Evolutionary conservation across 495 filamentous ascomycete species (phyloP).

Genomic region (Aspergillus biplanus): DNA sequence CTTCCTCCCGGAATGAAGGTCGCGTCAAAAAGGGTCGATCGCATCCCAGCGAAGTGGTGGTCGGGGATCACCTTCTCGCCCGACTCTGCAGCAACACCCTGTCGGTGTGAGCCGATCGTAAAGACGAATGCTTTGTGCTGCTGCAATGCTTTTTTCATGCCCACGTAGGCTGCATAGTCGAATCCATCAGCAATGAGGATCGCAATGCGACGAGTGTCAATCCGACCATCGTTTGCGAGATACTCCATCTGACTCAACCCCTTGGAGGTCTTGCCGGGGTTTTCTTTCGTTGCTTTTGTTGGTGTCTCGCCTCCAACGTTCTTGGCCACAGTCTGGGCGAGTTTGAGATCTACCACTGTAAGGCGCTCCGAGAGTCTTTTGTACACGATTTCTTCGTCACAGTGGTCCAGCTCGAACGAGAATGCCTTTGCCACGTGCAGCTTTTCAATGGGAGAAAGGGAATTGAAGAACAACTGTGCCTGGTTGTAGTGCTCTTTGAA

Average conservation of each 20-base stretch:
- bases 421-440: constrained; percentile 70
- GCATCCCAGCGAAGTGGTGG: constrained; percentile 81
- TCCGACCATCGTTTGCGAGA: constrained; percentile 58
- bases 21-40: constrained; percentile 85
- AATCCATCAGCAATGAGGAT: constrained; percentile 79
- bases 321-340: constrained; percentile 68
- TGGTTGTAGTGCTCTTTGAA: constrained; percentile 79
- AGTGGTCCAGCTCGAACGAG: constrained; percentile 85
- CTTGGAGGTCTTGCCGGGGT: constrained; percentile 65
- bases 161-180: constrained; percentile 61
- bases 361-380: constrained; percentile 67
- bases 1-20: constrained; percentile 78
- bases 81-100: constrained; percentile 10
- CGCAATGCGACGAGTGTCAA: constrained; percentile 68
- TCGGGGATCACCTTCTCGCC: constrained; percentile 65
- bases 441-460: constrained; percentile 70
- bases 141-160: constrained; percentile 60
- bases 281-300: constrained; percentile 47
- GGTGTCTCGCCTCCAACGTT: constrained; percentile 65
- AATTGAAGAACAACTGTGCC: constrained; percentile 77
- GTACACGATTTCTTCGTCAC: constrained; percentile 84
- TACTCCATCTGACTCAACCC: constrained; percentile 67
- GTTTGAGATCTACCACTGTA: constrained; percentile 65
- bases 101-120: constrained; percentile 65
- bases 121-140: constrained; percentile 65